Percentiles rank a stretch among this genome's conserved stretches.
Evolutionary conservation across 352 stramenopile species (phyloP).

Genomic region (Phytophthora cajani): DNA sequence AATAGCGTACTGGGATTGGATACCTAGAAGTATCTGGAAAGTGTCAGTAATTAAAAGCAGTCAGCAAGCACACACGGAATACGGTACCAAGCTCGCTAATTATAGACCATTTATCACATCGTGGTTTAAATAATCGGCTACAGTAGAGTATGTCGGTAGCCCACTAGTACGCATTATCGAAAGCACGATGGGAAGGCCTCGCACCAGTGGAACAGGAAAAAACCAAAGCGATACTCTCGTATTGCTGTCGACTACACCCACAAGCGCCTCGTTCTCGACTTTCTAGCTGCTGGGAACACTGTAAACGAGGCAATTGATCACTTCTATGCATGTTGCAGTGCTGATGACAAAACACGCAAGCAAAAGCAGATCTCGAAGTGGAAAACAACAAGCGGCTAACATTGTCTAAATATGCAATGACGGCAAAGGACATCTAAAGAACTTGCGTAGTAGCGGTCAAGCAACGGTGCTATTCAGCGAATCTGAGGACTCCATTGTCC

Average conservation of each 20-base stretch:
- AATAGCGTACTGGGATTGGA: too few species aligned
- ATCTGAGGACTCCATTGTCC: conserved; percentile 1
- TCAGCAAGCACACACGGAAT: too few species aligned
- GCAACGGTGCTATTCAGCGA: conserved; percentile 8
- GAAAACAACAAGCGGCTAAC: not conserved
- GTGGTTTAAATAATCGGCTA: too few species aligned
- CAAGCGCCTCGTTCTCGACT: not conserved
- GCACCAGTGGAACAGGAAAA: conserved; percentile 8
- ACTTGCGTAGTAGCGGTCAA: conserved; percentile 1
- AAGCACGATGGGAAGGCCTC: conserved; percentile 1
- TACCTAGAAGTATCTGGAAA: too few species aligned
- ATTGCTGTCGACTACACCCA: conserved; percentile 23
- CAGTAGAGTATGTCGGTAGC: too few species aligned
- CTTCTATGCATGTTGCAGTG: conserved; percentile 1
- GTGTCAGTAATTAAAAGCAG: too few species aligned
- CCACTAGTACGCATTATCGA: not conserved
- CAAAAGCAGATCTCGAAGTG: conserved; percentile 16
- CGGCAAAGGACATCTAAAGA: conserved; percentile 2
- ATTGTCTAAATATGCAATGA: not conserved
- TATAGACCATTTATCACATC: not conserved
- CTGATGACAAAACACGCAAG: not conserved
- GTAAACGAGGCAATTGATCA: conserved; percentile 2
- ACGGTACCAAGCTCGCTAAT: not conserved
- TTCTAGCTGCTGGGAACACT: not conserved
- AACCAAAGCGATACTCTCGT: conserved; percentile 2